phyloP scores from a whole-genome alignment of 2,329 filamentous ascomycete species.

The Orbilia brochopaga region DNA sequence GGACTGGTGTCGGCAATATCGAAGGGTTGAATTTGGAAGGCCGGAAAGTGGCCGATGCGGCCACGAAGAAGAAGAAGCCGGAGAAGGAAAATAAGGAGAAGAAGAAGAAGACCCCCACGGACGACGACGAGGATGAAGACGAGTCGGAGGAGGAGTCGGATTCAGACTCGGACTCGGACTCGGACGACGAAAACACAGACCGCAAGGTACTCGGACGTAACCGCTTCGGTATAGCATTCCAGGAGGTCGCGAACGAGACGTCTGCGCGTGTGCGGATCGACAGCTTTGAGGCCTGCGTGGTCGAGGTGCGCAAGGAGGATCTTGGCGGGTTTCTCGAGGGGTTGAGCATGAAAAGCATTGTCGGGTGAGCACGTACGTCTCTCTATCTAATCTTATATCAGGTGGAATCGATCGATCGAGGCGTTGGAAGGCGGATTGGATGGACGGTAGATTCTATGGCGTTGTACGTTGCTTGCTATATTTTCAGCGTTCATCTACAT shows the following conservation, averaged over 20 bases:
- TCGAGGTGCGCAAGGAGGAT: slow-evolving; percentile 97
- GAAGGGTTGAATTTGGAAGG: slow-evolving; percentile 71
- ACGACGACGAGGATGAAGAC: slow-evolving; percentile 61
- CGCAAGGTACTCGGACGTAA: slow-evolving; percentile 78
- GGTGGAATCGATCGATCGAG: no score
- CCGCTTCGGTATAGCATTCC: slow-evolving; percentile 91
- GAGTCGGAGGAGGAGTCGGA: slow-evolving; percentile 59
- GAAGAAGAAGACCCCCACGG: slow-evolving; percentile 64
- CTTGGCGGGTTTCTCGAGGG: slow-evolving; percentile 87
- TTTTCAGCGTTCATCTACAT: no score
- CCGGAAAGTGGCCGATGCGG: slow-evolving; percentile 68
- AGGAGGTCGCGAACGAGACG: slow-evolving; percentile 91
- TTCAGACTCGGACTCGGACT: slow-evolving; percentile 65
- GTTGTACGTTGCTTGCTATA: no score
- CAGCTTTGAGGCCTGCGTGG: slow-evolving; percentile 95
- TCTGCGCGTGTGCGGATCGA: slow-evolving; percentile 89
- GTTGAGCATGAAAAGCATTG: slow-evolving; percentile 80
- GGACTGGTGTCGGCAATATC: slow-evolving; percentile 79
- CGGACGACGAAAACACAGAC: slow-evolving; percentile 65
- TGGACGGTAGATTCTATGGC: no score
- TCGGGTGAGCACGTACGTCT: slow-evolving; percentile 60
- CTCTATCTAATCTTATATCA: not conserved
- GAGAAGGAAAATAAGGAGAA: slow-evolving; percentile 68
- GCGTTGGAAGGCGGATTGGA: no score
- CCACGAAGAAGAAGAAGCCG: slow-evolving; percentile 69